These are phyloP conservation scores for Phialophora chinensis DNA, from an alignment of 2,329 filamentous ascomycete species.

Conservation along the genomic window DNA sequence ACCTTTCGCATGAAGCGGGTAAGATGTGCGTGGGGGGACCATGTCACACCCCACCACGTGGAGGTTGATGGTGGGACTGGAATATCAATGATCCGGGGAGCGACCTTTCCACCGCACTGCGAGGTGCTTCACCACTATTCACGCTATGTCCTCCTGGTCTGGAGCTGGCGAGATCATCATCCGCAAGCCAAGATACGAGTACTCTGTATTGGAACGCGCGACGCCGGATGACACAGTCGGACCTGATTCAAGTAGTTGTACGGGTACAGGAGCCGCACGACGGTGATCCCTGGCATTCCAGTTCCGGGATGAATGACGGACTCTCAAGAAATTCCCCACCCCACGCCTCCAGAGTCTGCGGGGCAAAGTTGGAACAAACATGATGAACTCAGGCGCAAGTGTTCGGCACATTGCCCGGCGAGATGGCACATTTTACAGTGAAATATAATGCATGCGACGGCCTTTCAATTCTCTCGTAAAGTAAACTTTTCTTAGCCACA, in stretches of 20 bases:
- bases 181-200: background rate
- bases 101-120: background rate
- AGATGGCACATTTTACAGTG: constrained; percentile 19
- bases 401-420: constrained; percentile 30
- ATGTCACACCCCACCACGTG: constrained; percentile 7
- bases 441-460: constrained; percentile 10
- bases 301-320: background rate
- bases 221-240: background rate
- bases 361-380: background rate
- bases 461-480: constrained; percentile 1
- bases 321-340: constrained; percentile 10
- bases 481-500: background rate
- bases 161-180: background rate
- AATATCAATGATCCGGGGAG: constrained; percentile 2
- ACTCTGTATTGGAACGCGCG: background rate
- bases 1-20: background rate
- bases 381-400: constrained; percentile 17
- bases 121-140: background rate
- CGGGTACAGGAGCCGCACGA: background rate
- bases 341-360: constrained; percentile 27
- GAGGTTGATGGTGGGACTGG: background rate
- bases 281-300: background rate
- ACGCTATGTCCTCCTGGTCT: background rate
- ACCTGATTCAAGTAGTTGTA: background rate
- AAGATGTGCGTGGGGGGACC: background rate